Conservation (phyloP, 305 asterid genomes). For the Solanum aculeatissimum region DNA sequence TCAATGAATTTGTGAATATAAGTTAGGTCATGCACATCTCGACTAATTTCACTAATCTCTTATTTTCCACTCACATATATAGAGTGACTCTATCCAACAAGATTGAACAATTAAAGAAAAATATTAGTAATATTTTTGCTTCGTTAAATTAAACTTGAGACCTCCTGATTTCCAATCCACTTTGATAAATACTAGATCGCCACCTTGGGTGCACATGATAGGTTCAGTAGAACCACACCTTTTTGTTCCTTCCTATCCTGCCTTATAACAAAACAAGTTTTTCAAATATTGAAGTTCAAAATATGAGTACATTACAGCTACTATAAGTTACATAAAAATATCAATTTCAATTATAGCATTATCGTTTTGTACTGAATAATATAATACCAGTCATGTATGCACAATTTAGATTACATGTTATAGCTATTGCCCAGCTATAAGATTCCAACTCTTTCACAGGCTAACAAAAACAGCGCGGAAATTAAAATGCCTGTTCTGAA, state of each 20-base stretch:
- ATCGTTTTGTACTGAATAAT: background rate
- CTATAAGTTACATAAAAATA: background rate
- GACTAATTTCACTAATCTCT: background rate
- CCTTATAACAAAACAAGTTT: background rate
- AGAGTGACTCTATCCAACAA: background rate
- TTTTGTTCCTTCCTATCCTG: background rate
- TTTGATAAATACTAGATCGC: background rate
- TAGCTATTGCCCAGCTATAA: background rate
- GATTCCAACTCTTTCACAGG: background rate
- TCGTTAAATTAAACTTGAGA: background rate
- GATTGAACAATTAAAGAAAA: no score
- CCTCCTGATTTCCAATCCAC: fast-evolving
- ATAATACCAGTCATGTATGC: background rate
- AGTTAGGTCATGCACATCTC: fast-evolving
- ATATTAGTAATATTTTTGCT: no score
- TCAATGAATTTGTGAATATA: no score
- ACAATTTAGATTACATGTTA: background rate
- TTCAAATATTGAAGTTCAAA: background rate
- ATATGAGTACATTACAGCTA: background rate
- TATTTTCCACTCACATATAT: background rate
- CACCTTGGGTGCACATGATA: background rate
- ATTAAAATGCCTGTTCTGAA: background rate
- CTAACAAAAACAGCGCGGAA: background rate
- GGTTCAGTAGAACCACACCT: background rate
- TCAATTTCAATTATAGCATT: background rate